A percentile compares a stretch with the other conserved stretches of the same genome.
These are phyloP conservation scores for Lactarius akahatsu DNA, from an alignment of 768 basidiomycete genomes.

Conservation along the genomic window DNA sequence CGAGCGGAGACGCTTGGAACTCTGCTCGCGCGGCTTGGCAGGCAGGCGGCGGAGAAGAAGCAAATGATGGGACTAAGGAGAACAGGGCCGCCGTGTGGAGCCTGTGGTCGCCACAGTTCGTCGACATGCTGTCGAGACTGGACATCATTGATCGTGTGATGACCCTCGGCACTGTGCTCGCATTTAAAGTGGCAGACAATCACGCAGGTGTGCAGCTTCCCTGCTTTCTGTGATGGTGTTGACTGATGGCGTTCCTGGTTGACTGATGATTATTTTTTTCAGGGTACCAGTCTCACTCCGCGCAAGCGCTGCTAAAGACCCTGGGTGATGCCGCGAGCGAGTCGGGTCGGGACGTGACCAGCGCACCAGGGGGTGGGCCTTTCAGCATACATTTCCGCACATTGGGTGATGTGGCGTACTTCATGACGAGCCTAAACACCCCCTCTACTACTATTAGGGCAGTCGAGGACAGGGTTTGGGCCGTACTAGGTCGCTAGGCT, in stretches of 20 bases:
- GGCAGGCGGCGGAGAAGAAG: conserved; percentile 5
- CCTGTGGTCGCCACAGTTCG: conserved; percentile 80
- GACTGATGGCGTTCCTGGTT: background rate
- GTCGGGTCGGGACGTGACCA: conserved; percentile 34
- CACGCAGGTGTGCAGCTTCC: conserved; percentile 47
- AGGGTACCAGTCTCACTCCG: conserved; percentile 61
- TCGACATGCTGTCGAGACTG: conserved; percentile 57
- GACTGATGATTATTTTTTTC: background rate
- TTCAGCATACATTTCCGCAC: conserved; percentile 84
- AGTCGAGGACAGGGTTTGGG: conserved; percentile 64
- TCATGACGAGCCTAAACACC: conserved; percentile 88
- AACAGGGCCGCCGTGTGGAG: conserved; percentile 63
- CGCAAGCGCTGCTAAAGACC: conserved; percentile 56
- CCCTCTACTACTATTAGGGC: conserved; percentile 49
- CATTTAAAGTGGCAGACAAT: conserved; percentile 66
- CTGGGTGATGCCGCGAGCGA: conserved; percentile 41
- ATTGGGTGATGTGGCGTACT: conserved; percentile 88
- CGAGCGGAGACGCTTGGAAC: conserved; percentile 54
- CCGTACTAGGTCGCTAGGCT: conserved; percentile 30
- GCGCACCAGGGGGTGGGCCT: conserved; percentile 52
- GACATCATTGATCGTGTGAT: conserved; percentile 69
- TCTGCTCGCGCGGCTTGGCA: conserved; percentile 62
- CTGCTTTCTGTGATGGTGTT: background rate
- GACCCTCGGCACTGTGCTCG: conserved; percentile 84
- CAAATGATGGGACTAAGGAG: conserved; percentile 24